A percentile compares a stretch with the other conserved stretches of the same genome.
Conservation (phyloP, 371 early-diverging fungal species). For the Entomophthora muscae region DNA sequence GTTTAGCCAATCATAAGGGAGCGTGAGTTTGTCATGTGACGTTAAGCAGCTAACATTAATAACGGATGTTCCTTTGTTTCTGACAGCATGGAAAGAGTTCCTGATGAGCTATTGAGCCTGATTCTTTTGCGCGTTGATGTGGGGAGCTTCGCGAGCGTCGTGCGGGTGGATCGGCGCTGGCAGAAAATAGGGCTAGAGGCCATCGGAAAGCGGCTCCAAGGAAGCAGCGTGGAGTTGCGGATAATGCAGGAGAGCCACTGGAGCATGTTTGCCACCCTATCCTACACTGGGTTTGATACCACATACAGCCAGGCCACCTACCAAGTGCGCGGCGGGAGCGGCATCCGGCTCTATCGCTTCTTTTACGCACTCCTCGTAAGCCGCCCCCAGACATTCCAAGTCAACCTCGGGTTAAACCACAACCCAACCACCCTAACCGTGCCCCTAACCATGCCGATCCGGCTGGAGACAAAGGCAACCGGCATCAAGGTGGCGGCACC, state of each 20-base stretch:
- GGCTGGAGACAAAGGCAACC: not conserved
- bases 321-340: not conserved
- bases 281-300: not conserved
- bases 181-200: not conserved
- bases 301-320: not conserved
- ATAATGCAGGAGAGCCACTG: conserved; percentile 1
- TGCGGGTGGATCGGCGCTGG: not conserved
- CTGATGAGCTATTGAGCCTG: not conserved
- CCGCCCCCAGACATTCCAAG: not conserved
- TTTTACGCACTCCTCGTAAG: conserved; percentile 4
- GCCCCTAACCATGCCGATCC: not conserved
- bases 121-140: not conserved
- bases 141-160: not conserved
- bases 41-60: too few species aligned
- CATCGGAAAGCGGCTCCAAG: not conserved
- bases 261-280: not conserved
- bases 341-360: not conserved
- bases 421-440: not conserved
- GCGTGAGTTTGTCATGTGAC: too few species aligned
- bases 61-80: too few species aligned
- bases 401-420: not conserved
- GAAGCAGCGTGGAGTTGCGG: not conserved
- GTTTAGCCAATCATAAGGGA: too few species aligned
- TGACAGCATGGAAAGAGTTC: not conserved
- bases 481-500: conserved; percentile 7